phyloP scores from a whole-genome alignment of 2,329 filamentous ascomycete species.

The Fusarium irregulare region DNA sequence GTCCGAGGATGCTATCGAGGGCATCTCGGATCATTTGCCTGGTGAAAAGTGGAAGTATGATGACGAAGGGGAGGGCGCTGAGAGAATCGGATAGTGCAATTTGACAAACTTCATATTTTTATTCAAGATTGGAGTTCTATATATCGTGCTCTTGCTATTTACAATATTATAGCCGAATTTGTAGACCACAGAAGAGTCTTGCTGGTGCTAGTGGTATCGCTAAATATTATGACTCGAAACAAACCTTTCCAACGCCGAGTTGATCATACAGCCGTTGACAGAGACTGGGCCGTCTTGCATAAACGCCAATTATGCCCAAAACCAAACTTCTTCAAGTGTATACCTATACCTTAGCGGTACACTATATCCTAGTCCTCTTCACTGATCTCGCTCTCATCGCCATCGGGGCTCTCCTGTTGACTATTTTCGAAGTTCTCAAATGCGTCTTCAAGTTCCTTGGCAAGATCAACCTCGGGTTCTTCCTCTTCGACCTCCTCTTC shows the following conservation, averaged over 20 bases:
- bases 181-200: neutral
- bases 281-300: neutral
- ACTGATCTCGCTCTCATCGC: slow-evolving; percentile 73
- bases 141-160: slow-evolving; percentile 1
- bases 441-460: slow-evolving; percentile 64
- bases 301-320: slow-evolving; percentile 23
- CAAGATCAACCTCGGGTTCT: slow-evolving; percentile 55
- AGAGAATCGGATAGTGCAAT: slow-evolving; percentile 22
- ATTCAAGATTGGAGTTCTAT: slow-evolving; percentile 4
- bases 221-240: slow-evolving; percentile 15
- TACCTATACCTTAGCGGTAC: neutral
- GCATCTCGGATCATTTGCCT: slow-evolving; percentile 58
- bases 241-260: slow-evolving; percentile 25
- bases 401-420: slow-evolving; percentile 61
- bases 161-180: slow-evolving; percentile 1
- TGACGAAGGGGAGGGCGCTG: slow-evolving; percentile 38
- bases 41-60: slow-evolving; percentile 43
- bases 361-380: slow-evolving; percentile 66
- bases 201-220: slow-evolving; percentile 28
- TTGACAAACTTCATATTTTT: neutral
- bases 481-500: slow-evolving; percentile 43
- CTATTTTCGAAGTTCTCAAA: slow-evolving; percentile 66
- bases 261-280: slow-evolving; percentile 5
- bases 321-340: neutral
- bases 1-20: slow-evolving; percentile 59